Base-by-base conservation (phyloP, 139 green algal genomes). In the Chlorokybus atmophyticus region DNA sequence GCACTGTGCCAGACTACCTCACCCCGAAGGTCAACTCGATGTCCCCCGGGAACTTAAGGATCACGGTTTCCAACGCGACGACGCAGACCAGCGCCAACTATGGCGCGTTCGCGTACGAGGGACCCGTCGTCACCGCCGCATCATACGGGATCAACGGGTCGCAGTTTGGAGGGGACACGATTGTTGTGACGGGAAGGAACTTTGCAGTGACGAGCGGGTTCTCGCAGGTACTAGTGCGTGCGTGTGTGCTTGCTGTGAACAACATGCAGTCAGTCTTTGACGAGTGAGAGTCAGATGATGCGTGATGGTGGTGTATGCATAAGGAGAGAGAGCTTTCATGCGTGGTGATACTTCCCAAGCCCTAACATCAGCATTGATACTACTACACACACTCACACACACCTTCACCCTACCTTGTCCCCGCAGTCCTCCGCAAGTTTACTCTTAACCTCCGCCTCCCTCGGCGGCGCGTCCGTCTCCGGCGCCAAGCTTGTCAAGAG, bases 111-210 rank as follows among this genome's bases (percentile, higher is more conserved):
- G 38, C 50, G 21, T 57, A 57, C 21, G 50, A 57, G 21, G 50
- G 50, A 5, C 50, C 50, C 10, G 24, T 32, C 25, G 40, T 57
- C 50, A 32, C n/a, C 4, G 50, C 27, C 8, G 21, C 24, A 5
- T 57, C 50, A 19, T 40, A 26, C 8, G n/a, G n/a, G n/a, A n/a
- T n/a, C n/a, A n/a, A n/a, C n/a, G 50, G 50, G 40, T 57, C 50
- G 21, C 50, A 57, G 21, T 57, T 57, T 8, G 50, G 50, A 41
- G 50, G 50, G 21, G 50, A 30, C 7, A 30, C 50, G 4, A 57
- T 57, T 28, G 40, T 28, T 21, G 40, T 57, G 4, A 57, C 50
- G 8, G 50, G 50, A 10, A 5, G 50, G 4, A 57, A 57, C 21
- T 57, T 57, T 30, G 50, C 17, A n/a, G n/a, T n/a, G n/a, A n/a